These are phyloP conservation scores for Scheffersomyces lignosus DNA, from an alignment of 805 yeast species.

Conservation along the genomic window DNA sequence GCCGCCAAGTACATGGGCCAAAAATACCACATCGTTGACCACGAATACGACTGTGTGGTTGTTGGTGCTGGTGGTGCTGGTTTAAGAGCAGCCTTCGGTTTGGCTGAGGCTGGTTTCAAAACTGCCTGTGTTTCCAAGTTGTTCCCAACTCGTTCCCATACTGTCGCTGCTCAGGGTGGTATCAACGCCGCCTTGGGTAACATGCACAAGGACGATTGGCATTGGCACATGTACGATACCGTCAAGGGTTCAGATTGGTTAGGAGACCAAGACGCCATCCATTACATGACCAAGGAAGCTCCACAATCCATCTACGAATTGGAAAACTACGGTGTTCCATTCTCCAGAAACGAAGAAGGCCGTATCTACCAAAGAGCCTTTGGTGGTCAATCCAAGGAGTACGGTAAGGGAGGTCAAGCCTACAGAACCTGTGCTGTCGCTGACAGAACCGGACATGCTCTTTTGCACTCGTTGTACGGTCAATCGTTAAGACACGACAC, in stretches of 20 bases:
- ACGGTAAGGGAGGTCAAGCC: slow-evolving; percentile 98
- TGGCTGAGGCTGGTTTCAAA: slow-evolving; percentile 95
- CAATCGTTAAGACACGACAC: slow-evolving; percentile 96
- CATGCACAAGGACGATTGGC: slow-evolving; percentile 99
- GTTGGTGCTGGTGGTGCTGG: slow-evolving; percentile 99
- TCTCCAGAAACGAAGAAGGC: slow-evolving; percentile 95
- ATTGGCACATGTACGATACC: slow-evolving; percentile 99
- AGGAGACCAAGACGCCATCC: slow-evolving; percentile 99
- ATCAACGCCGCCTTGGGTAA: slow-evolving; percentile 98
- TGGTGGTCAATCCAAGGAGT: slow-evolving; percentile 95
- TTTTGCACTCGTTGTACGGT: slow-evolving; percentile 93
- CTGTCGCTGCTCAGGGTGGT: slow-evolving; percentile 99
- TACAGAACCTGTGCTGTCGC: slow-evolving; percentile 99
- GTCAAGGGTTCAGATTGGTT: slow-evolving; percentile 99
- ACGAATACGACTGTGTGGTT: slow-evolving; percentile 96
- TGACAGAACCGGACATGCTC: slow-evolving; percentile 98
- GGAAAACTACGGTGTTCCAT: slow-evolving; percentile 98
- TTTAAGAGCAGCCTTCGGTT: slow-evolving; percentile 95
- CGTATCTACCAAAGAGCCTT: slow-evolving; percentile 98
- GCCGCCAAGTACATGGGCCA: slow-evolving; percentile 47
- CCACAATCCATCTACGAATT: slow-evolving; percentile 93
- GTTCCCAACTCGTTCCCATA: slow-evolving; percentile 97
- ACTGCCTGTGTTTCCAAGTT: slow-evolving; percentile 96
- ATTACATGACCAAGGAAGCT: slow-evolving; percentile 98
- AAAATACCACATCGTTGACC: slow-evolving; percentile 91